A percentile compares a stretch with the other conserved stretches of the same genome.
Conservation (phyloP, 1,284 basidiomycete genomes). For the Paramarasmius palmivorus region DNA sequence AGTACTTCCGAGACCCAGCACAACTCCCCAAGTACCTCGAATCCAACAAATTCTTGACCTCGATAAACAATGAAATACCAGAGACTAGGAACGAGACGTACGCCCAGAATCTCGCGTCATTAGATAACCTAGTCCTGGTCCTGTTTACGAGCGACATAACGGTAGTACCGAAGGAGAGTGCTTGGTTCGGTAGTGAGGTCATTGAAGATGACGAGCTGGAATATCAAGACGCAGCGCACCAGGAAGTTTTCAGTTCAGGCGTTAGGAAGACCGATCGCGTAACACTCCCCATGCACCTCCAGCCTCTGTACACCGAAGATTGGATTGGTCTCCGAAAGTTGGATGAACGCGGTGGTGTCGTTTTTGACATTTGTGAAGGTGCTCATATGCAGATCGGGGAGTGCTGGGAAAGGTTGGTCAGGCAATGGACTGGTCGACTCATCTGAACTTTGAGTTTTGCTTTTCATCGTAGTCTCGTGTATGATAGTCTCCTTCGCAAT, state of each 20-base stretch:
- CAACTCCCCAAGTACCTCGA: conserved; percentile 71
- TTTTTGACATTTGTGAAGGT: conserved; percentile 71
- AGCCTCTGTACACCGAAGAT: conserved; percentile 82
- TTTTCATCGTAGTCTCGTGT: no score
- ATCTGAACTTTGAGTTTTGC: no score
- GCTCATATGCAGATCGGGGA: conserved; percentile 79
- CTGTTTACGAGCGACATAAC: conserved; percentile 74
- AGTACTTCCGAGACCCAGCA: conserved; percentile 91
- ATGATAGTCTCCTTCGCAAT: no score
- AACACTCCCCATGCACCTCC: conserved; percentile 73
- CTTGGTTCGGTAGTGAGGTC: conserved; percentile 81
- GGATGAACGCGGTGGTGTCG: conserved; percentile 70
- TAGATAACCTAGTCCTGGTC: conserved; percentile 65
- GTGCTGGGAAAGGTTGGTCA: conserved; percentile 62
- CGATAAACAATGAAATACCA: conserved; percentile 74
- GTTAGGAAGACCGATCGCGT: conserved; percentile 1
- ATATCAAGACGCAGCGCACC: not conserved
- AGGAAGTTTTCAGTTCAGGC: not conserved
- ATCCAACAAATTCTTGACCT: conserved; percentile 69
- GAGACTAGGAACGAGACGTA: conserved; percentile 60
- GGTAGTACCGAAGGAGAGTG: conserved; percentile 79
- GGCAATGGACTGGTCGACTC: conserved; percentile 43
- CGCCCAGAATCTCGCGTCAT: conserved; percentile 53
- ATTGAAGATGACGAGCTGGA: conserved; percentile 31
- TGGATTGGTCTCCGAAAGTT: conserved; percentile 85